These are phyloP conservation scores for Pichia cactophila DNA, from an alignment of 1,139 yeast species.

Conservation along the genomic window DNA sequence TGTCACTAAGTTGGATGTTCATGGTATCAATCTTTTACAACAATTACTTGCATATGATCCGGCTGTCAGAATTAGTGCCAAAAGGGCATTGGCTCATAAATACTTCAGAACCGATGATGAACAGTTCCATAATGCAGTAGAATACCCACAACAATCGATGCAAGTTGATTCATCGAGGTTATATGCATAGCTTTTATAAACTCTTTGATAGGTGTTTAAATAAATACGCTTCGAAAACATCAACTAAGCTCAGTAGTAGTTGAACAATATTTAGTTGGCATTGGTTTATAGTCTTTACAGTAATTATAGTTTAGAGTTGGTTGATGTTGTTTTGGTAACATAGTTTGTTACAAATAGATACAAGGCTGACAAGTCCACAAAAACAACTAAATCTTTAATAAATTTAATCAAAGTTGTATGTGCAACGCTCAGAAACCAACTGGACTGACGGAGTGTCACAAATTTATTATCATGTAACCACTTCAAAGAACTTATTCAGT, in stretches of 20 bases:
- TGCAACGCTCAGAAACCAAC: too few relatives aligned
- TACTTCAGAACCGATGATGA: slow-evolving; percentile 60
- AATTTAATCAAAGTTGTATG: too few relatives aligned
- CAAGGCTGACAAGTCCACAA: too few relatives aligned
- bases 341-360: too few relatives aligned
- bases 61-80: slow-evolving; percentile 88
- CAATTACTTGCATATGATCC: slow-evolving; percentile 87
- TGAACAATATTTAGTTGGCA: too few relatives aligned
- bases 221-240: not conserved
- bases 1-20: slow-evolving; percentile 75
- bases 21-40: slow-evolving; percentile 77
- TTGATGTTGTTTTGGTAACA: too few relatives aligned
- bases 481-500: too few relatives aligned
- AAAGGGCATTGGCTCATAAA: slow-evolving; percentile 84
- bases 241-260: not conserved
- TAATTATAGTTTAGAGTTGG: too few relatives aligned
- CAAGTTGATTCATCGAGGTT: slow-evolving; percentile 29
- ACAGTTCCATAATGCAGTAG: slow-evolving; percentile 16
- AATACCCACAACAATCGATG: slow-evolving; percentile 29
- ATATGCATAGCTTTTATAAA: slow-evolving; percentile 18
- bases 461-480: too few relatives aligned
- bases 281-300: not conserved
- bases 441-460: too few relatives aligned
- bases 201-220: not conserved
- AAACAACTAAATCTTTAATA: too few relatives aligned